phyloP scores from a whole-genome alignment of 2,329 filamentous ascomycete genomes.

The Pseudogymnoascus sp. region DNA sequence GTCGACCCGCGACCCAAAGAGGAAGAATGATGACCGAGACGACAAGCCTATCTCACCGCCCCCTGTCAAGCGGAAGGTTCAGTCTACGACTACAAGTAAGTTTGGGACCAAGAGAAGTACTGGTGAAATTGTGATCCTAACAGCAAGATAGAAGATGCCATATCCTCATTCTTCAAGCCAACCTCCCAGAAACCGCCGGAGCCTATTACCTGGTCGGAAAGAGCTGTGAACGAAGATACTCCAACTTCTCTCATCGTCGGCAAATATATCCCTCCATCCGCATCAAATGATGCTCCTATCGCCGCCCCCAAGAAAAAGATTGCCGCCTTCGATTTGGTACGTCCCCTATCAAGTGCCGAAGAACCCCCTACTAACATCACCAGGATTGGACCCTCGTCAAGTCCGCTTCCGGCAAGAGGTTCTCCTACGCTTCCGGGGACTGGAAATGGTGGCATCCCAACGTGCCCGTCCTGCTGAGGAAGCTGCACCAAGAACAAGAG shows the following conservation, averaged over 20 bases:
- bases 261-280: slow-evolving; percentile 47
- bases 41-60: slow-evolving; percentile 25
- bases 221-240: slow-evolving; percentile 42
- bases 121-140: slow-evolving; percentile 13
- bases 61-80: slow-evolving; percentile 27
- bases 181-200: slow-evolving; percentile 76
- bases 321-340: slow-evolving; percentile 61
- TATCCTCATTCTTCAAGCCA: slow-evolving; percentile 83
- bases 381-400: slow-evolving; percentile 82
- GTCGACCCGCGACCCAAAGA: neutral
- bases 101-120: neutral
- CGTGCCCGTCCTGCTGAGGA: slow-evolving; percentile 58
- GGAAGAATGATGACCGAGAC: neutral
- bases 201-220: slow-evolving; percentile 61
- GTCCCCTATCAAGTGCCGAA: slow-evolving; percentile 10
- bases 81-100: slow-evolving; percentile 29
- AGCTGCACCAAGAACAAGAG: slow-evolving; percentile 60
- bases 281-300: neutral
- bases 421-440: slow-evolving; percentile 60
- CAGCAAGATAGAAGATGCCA: slow-evolving; percentile 48
- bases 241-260: slow-evolving; percentile 62
- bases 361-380: neutral
- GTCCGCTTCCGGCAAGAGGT: slow-evolving; percentile 72
- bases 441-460: slow-evolving; percentile 89
- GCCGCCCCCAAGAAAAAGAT: slow-evolving; percentile 40